Evolutionary conservation across 257 asterid genomes (phyloP), one percentile per base, ranked within the genome.

Genomic region (Solanum appendiculatum): DNA sequence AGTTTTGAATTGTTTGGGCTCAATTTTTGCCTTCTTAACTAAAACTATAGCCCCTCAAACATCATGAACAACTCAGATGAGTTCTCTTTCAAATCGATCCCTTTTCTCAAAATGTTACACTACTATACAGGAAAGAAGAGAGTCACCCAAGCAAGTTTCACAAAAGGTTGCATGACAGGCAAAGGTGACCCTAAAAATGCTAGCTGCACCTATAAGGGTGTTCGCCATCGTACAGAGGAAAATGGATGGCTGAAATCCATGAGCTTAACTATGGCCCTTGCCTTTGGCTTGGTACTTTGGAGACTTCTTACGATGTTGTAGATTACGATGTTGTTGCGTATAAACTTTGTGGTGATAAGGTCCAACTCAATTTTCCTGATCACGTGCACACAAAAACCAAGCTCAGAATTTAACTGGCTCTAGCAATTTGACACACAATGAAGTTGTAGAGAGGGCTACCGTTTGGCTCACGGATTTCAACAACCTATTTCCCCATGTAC

Each of bases 131-230:
- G 29, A 18, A 66, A 66, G 36, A 66, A 66, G 37, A 14, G 13
- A 29, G 14, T 27, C 10, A 14, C 9, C 74, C 21, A 66, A 29
- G 37, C 23, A 27, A 14, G 21, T 66, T 66, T 90, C 84, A 91
- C 94, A 10, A 93, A 95, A 54, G 98, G 98, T 2, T 95, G 95
- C 93, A 95, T 91, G 96, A 34, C 96, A 5, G 98, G 99, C 5
- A 95, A 96, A 83, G 98, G 99, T 3, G 99, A 98, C 18, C 99
- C 98, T 1, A 94, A 94, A 86, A 96, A 96, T 77, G 94, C 96
- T 15, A n/a, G 92, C 2, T 96, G 99, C 91, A 88, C 92, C 0
- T 95, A 90, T 90, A 96, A 95, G 83, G 99, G 98, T 1, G 99
- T 96, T 3, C 39, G 16, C 54, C 99, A 96, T 88, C 91, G 98